A percentile compares a stretch with the other conserved stretches of the same genome.
Conservation (phyloP, 2,329 filamentous ascomycete species). For the Trichoderma sp. region DNA sequence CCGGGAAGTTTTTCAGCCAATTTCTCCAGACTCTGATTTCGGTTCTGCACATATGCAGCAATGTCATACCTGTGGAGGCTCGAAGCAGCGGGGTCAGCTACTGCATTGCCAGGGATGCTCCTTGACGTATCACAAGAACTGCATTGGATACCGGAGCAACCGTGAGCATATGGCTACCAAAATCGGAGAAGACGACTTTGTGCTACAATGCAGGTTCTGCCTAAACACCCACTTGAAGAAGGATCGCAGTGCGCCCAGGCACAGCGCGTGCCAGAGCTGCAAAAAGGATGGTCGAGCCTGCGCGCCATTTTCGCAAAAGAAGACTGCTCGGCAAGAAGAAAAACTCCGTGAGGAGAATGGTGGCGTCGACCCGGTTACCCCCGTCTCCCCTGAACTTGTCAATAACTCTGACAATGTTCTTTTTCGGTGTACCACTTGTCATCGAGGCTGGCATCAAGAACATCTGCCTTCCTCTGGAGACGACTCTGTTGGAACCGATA, state of each 20-base stretch:
- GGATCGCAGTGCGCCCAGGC: constrained; percentile 69
- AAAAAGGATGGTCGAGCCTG: constrained; percentile 69
- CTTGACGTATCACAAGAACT: constrained; percentile 78
- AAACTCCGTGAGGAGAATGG: constrained; percentile 77
- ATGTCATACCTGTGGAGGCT: constrained; percentile 70
- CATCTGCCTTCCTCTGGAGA: constrained; percentile 66
- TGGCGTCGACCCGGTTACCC: constrained; percentile 74
- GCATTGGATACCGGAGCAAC: constrained; percentile 71
- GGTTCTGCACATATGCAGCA: constrained; percentile 66
- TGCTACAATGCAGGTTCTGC: constrained; percentile 89
- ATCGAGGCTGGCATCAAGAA: constrained; percentile 79
- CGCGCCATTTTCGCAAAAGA: constrained; percentile 70
- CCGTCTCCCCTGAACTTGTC: constrained; percentile 64
- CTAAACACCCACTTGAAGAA: constrained; percentile 70
- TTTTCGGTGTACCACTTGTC: constrained; percentile 80
- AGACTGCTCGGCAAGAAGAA: constrained; percentile 80
- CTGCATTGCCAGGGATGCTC: constrained; percentile 93
- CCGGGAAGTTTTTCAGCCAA: constrained; percentile 71
- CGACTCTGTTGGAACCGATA: constrained; percentile 41
- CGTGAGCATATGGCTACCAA: constrained; percentile 94
- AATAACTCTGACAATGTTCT: constrained; percentile 78
- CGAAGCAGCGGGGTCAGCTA: constrained; percentile 63
- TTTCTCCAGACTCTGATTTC: constrained; percentile 68
- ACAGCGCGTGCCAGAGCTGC: constrained; percentile 74
- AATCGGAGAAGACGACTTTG: constrained; percentile 72